Conservation (phyloP, 352 stramenopile genomes). For the Phytophthora capsici region DNA sequence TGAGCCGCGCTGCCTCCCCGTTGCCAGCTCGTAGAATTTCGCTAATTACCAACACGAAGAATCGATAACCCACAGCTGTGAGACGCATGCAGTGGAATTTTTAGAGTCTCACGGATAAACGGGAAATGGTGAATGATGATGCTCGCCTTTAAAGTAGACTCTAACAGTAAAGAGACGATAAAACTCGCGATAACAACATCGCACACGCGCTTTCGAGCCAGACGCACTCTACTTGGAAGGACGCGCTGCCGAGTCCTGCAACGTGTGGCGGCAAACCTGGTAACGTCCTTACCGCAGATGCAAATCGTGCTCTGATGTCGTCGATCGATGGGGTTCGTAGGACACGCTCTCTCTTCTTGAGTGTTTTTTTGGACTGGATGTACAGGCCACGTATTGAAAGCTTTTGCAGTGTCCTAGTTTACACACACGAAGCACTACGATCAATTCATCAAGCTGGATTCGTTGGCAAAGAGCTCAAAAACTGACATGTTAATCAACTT, state of each 20-base stretch:
- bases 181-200: neutral
- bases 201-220: conserved; percentile 7
- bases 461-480: too few species aligned
- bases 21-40: conserved; percentile 5
- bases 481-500: neutral
- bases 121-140: neutral
- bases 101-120: neutral
- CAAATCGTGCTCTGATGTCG: conserved; percentile 7
- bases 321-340: conserved; percentile 4
- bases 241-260: neutral
- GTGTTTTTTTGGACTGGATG: neutral
- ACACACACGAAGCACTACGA: neutral
- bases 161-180: neutral
- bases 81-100: neutral
- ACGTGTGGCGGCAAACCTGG: too few species aligned
- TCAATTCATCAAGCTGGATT: neutral
- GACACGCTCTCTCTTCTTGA: neutral
- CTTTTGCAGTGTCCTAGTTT: neutral
- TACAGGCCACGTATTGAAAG: neutral
- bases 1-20: conserved; percentile 23
- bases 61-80: neutral
- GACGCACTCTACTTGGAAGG: conserved; percentile 5
- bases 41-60: neutral
- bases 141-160: neutral
- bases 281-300: conserved; percentile 3